phyloP scores from a whole-genome alignment of 2,329 filamentous ascomycete genomes.

The Nannizzia gypsea region DNA sequence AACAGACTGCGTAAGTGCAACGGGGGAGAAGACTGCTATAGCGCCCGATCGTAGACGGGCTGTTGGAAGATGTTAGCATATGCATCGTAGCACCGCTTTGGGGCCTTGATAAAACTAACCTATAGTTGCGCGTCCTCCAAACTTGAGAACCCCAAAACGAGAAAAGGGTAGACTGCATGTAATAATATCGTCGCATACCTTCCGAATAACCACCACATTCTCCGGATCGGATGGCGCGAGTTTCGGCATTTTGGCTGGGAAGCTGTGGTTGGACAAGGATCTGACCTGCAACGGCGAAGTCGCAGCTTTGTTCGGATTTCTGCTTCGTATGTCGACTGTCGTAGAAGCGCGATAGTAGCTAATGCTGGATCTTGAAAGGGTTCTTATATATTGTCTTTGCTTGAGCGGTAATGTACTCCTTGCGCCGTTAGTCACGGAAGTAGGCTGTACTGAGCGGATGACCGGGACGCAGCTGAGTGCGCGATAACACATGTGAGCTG shows the following conservation, averaged over 20 bases:
- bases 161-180: conserved; percentile 59
- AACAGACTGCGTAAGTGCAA: conserved; percentile 67
- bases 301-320: not conserved
- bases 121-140: conserved; percentile 79
- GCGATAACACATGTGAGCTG: not conserved
- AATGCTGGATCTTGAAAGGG: not conserved
- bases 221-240: conserved; percentile 60
- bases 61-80: conserved; percentile 23
- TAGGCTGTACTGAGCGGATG: not conserved
- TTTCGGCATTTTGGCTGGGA: conserved; percentile 4
- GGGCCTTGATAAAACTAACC: conserved; percentile 40
- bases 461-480: not conserved
- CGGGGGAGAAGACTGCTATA: conserved; percentile 84
- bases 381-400: not conserved
- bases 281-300: not conserved
- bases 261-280: not conserved
- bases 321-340: not conserved
- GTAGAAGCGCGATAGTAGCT: not conserved
- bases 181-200: conserved; percentile 56
- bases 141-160: conserved; percentile 64
- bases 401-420: not conserved
- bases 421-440: conserved; percentile 1
- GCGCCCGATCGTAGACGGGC: conserved; percentile 66
- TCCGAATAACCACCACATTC: conserved; percentile 80
- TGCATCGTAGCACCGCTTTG: not conserved